Evolutionary conservation across 1,284 basidiomycete species (phyloP), one percentile per base, ranked within the genome.

Genomic region (Cutaneotrichosporon cutaneum): DNA sequence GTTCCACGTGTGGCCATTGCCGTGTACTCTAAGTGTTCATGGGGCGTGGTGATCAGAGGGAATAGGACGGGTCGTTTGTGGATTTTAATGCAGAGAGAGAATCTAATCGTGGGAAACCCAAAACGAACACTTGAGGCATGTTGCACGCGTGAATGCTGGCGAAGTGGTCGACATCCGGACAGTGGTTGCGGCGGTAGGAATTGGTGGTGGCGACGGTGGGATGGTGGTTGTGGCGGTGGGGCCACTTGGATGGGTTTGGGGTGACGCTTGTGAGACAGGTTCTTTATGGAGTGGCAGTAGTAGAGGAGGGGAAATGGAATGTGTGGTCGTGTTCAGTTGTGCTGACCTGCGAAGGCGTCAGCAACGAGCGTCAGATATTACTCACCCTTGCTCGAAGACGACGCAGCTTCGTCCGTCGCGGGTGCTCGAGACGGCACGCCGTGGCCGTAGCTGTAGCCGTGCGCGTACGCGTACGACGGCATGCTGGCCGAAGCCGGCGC

Each of bases 371-470:
- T 16, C 13, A 42, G 18, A 18, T n/a, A 18, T 7, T 18, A 42
- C 39, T 42, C 18, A 42, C 39, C 39, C 39, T 42, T 42, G 39
- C 39, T 42, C 18, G 39, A 42, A 18, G 39, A 42, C 39, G 39
- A 42, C 16, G 39, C 39, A 22, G 22, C 45, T 13, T 32, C 48
- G 26, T 51, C 26, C 1, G 27, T 14, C 48, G 26, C 18, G 14
- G 48, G 18, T 4, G 48, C 16, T n/a, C 48, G 48, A 32, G 45
- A 30, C 13, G 48, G 39, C 48, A 52, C 56, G 54, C 36, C 47
- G 32, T 54, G 52, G 22, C 52, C 53, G 56, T 58, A 58, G 53
- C 52, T 18, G 35, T 63, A 63, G 9, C 48, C 48, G 39, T 44
- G 21, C 54, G 39, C 7, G 26, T 56, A 45, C 42, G 39, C 27